Evolutionary conservation across 208 protist genomes (phyloP).

Genomic region (Trypanosoma grayi): DNA sequence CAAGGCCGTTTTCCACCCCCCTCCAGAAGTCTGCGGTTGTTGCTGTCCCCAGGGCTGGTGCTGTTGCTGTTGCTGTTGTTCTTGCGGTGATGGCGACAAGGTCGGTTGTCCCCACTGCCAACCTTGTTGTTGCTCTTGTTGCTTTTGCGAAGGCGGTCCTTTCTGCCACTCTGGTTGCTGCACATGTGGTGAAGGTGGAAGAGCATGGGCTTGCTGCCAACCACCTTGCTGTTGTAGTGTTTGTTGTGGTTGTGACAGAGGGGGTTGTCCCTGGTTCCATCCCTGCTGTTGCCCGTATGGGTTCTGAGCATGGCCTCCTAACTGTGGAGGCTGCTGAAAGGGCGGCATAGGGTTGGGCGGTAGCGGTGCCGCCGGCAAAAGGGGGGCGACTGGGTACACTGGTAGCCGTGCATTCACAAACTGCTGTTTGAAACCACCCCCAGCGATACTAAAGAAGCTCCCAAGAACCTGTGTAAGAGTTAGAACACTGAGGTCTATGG

Average conservation of each 20-base stretch:
- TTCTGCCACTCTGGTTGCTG: not conserved
- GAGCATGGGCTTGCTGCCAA: no score
- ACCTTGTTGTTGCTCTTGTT: not conserved
- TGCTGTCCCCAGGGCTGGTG: not conserved
- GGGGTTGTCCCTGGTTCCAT: not conserved
- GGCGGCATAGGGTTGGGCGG: slow-evolving; percentile 39
- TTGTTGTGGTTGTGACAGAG: not conserved
- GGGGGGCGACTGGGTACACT: slow-evolving; percentile 37
- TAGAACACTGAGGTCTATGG: slow-evolving; percentile 63
- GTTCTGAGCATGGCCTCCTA: not conserved
- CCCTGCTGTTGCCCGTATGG: slow-evolving; percentile 11
- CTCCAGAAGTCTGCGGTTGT: not conserved
- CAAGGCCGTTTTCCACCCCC: not conserved
- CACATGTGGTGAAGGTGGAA: no score
- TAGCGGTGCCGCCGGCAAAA: slow-evolving; percentile 53
- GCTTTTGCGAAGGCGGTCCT: not conserved
- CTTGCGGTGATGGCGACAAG: not conserved
- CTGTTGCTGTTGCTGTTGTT: not conserved
- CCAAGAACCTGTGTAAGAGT: slow-evolving; percentile 49
- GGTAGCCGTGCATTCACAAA: slow-evolving; percentile 50
- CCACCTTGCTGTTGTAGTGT: no score
- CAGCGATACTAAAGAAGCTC: slow-evolving; percentile 50
- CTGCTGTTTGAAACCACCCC: slow-evolving; percentile 41
- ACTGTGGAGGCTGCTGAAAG: slow-evolving; percentile 21
- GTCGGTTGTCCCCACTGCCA: slow-evolving; percentile 2